Conservation (phyloP, 768 basidiomycete genomes). For the Leucosporidium scottii region DNA sequence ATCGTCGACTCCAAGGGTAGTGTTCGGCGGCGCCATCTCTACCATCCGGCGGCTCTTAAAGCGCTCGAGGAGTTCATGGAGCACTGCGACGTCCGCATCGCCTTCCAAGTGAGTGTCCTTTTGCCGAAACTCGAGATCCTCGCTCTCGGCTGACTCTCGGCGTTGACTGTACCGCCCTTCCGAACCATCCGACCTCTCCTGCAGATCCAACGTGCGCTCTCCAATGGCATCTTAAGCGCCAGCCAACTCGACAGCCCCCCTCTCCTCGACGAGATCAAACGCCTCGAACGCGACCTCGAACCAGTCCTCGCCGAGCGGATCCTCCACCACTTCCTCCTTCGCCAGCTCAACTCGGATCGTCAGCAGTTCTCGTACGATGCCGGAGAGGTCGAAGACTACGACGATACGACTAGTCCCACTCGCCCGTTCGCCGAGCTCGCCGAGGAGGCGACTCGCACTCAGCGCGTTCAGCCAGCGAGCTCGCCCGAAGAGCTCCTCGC, state of each 20-base stretch:
- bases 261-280: slow-evolving; percentile 48
- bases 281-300: slow-evolving; percentile 36
- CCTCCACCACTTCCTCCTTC: not conserved
- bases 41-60: not conserved
- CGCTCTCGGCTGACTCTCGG: too few relatives aligned
- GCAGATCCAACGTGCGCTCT: slow-evolving; percentile 64
- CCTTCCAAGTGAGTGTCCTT: slow-evolving; percentile 6
- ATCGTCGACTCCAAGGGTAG: not conserved
- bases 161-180: not conserved
- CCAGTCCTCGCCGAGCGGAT: not conserved
- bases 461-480: not conserved
- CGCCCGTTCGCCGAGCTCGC: not conserved
- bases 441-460: not conserved
- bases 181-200: not conserved
- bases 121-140: too few relatives aligned
- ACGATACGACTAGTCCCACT: slow-evolving; percentile 36
- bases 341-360: not conserved
- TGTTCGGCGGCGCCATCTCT: not conserved
- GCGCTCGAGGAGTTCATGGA: not conserved
- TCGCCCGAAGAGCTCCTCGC: not conserved
- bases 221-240: slow-evolving; percentile 58
- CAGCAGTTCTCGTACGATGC: slow-evolving; percentile 30
- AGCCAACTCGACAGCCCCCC: slow-evolving; percentile 47
- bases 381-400: slow-evolving; percentile 11
- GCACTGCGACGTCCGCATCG: not conserved